Evolutionary conservation across 129 eudicot species (phyloP).

Genomic region (Flaveria sonorensis): DNA sequence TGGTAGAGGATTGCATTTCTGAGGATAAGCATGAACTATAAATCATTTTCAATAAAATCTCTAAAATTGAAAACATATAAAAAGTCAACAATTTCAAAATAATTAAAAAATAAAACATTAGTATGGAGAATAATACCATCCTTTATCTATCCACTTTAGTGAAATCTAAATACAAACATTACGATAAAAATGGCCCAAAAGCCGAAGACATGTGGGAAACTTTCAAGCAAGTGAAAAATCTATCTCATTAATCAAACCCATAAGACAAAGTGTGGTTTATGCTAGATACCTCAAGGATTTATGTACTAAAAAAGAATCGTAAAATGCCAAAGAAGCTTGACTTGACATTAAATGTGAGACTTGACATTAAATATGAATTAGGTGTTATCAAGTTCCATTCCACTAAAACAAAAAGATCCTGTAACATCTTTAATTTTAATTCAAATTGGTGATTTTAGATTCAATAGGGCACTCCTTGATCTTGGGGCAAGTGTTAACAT

Average conservation of each 20-base stretch:
- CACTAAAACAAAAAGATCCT: not conserved
- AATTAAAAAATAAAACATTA: not conserved
- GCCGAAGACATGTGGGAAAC: not conserved
- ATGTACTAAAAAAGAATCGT: not conserved
- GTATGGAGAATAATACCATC: not conserved
- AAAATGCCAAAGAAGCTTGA: not conserved
- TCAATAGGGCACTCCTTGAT: not conserved
- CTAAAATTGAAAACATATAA: not conserved
- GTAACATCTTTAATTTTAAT: not conserved
- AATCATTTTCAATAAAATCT: not conserved
- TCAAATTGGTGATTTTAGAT: not conserved
- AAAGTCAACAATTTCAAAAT: not conserved
- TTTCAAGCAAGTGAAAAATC: not conserved
- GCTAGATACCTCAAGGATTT: not conserved
- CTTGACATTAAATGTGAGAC: not conserved
- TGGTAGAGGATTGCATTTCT: not conserved
- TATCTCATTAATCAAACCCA: not conserved
- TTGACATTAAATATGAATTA: no score
- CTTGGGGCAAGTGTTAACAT: not conserved
- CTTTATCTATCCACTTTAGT: not conserved
- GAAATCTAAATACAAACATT: not conserved
- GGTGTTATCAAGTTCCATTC: not conserved
- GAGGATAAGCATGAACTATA: not conserved
- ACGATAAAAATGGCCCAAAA: not conserved
- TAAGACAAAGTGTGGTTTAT: not conserved